These are phyloP conservation scores for Jasminum sambac DNA, from an alignment of 257 asterid genomes.

Conservation along the genomic window DNA sequence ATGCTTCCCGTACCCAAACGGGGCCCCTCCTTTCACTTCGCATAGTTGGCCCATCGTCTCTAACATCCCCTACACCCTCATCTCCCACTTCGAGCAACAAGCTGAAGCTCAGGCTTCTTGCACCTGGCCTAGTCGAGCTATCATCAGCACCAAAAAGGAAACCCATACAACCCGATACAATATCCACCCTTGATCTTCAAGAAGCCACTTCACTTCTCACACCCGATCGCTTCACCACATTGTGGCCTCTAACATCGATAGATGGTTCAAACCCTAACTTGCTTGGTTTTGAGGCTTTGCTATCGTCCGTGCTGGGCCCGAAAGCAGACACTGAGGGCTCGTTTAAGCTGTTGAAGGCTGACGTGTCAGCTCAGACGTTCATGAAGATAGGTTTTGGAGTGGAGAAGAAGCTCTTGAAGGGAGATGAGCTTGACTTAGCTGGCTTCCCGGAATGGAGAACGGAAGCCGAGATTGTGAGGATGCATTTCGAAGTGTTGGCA, in stretches of 20 bases:
- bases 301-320: slow-evolving; percentile 71
- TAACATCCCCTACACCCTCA: slow-evolving; percentile 69
- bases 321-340: slow-evolving; percentile 68
- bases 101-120: slow-evolving; percentile 92
- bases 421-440: slow-evolving; percentile 39
- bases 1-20: slow-evolving; percentile 48
- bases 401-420: slow-evolving; percentile 61
- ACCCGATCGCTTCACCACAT: slow-evolving; percentile 46
- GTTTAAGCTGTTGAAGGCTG: slow-evolving; percentile 82
- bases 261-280: slow-evolving; percentile 67
- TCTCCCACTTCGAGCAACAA: slow-evolving; percentile 52
- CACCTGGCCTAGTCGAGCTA: slow-evolving; percentile 95
- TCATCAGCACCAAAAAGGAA: slow-evolving; percentile 70
- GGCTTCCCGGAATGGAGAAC: slow-evolving; percentile 90
- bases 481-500: slow-evolving; percentile 94
- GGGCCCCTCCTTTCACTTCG: slow-evolving; percentile 76
- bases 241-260: slow-evolving; percentile 86
- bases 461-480: slow-evolving; percentile 55
- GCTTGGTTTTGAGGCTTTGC: slow-evolving; percentile 80
- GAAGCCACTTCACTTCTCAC: slow-evolving; percentile 72
- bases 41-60: slow-evolving; percentile 89
- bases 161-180: slow-evolving; percentile 29
- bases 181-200: slow-evolving; percentile 55
- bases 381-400: slow-evolving; percentile 86
- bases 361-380: slow-evolving; percentile 79